Conservation (phyloP, 106 monocot genomes). For the Ottelia alismoides region DNA sequence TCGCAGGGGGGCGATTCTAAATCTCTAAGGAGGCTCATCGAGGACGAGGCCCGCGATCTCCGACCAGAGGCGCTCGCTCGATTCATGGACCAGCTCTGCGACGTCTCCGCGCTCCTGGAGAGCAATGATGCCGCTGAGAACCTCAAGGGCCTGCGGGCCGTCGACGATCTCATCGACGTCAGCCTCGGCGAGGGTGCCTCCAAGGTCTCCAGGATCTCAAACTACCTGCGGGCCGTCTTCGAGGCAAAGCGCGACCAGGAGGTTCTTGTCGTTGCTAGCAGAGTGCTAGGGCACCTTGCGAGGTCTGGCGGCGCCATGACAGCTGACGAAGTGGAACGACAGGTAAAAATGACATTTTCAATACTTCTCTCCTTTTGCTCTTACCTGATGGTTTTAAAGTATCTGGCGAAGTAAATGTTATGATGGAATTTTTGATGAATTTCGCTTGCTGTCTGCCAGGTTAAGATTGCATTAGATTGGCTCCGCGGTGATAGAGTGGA, state of each 20-base stretch:
- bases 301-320: constrained; percentile 96
- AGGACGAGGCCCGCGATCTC: constrained; percentile 80
- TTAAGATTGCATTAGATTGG: constrained; percentile 93
- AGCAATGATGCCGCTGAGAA: constrained; percentile 76
- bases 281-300: constrained; percentile 84
- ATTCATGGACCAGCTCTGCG: constrained; percentile 95
- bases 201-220: constrained; percentile 85
- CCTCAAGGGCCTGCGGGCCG: constrained; percentile 72
- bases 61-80: constrained; percentile 78
- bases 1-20: constrained; percentile 37
- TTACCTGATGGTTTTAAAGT: too few relatives aligned
- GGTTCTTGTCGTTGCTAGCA: constrained; percentile 74
- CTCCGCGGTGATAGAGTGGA: constrained; percentile 80
- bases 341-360: constrained; percentile 14
- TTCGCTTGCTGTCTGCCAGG: constrained; percentile 17
- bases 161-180: constrained; percentile 82
- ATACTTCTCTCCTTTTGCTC: not conserved
- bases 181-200: constrained; percentile 78
- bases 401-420: too few relatives aligned
- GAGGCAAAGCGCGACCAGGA: constrained; percentile 84
- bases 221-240: constrained; percentile 69
- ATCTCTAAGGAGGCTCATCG: constrained; percentile 52
- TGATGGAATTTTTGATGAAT: too few relatives aligned
- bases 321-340: constrained; percentile 81
- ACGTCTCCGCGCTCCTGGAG: constrained; percentile 55